phyloP scores from a whole-genome alignment of 139 green algal genomes.

The Limnomonas spitsbergensis region DNA sequence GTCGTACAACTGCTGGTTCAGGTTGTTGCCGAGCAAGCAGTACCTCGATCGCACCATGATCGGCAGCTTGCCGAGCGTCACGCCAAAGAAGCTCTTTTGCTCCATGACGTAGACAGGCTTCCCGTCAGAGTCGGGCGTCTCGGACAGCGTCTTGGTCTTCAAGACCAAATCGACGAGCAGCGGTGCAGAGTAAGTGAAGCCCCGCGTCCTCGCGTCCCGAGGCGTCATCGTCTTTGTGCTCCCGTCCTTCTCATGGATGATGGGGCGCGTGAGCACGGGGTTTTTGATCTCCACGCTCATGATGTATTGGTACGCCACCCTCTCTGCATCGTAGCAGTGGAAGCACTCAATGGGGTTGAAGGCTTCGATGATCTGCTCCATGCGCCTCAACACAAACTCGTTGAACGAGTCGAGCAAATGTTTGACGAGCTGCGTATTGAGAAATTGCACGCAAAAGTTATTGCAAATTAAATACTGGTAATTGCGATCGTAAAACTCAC shows the following conservation, averaged over 20 bases:
- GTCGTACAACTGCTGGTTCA: slow-evolving; percentile 19
- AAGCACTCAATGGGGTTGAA: slow-evolving; percentile 25
- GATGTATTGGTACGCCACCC: not conserved
- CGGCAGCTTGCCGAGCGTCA: slow-evolving; percentile 52
- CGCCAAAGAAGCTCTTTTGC: slow-evolving; percentile 18
- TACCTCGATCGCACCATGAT: slow-evolving; percentile 80
- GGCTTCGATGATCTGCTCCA: slow-evolving; percentile 42
- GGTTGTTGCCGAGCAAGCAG: slow-evolving; percentile 46
- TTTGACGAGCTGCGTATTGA: slow-evolving; percentile 71
- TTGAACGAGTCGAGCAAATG: slow-evolving; percentile 93
- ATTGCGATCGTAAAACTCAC: no score
- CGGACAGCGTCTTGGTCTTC: slow-evolving; percentile 32
- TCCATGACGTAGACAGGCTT: slow-evolving; percentile 16
- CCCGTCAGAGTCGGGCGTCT: not conserved
- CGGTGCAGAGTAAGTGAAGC: slow-evolving; percentile 83
- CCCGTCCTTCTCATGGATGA: slow-evolving; percentile 78
- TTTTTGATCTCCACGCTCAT: not conserved
- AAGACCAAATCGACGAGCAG: slow-evolving; percentile 75
- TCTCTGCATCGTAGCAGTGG: not conserved
- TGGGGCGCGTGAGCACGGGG: slow-evolving; percentile 62
- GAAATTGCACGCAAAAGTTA: no score
- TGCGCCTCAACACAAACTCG: slow-evolving; percentile 80
- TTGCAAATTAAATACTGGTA: no score
- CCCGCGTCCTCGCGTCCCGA: slow-evolving; percentile 77
- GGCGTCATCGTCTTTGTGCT: slow-evolving; percentile 76